Evolutionary conservation across 108 stramenopile species (phyloP), one percentile per base, ranked within the genome.

Genomic region (Conticribra weissflogii): DNA sequence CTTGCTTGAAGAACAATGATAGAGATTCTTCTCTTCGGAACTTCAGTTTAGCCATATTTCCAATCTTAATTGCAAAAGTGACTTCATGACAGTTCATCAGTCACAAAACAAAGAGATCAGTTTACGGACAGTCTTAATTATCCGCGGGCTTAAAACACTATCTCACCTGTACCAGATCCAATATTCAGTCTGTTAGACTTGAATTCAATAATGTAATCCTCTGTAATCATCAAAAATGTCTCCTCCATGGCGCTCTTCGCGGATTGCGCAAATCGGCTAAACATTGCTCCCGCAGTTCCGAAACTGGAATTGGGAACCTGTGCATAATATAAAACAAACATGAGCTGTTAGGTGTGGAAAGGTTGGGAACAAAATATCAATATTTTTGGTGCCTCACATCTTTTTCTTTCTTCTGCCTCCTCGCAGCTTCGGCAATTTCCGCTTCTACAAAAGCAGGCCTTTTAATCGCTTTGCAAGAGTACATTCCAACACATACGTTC

Each of bases 141-240:
- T n/a, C n/a, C n/a, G n/a, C n/a, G n/a, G n/a, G n/a, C n/a, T n/a
- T n/a, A n/a, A n/a, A n/a, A n/a, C 31, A 16, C 21, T 21, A 36
- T 34, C 76, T 31, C 52, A 78, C 72, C 76, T 71, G 73, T 87
- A 9, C 88, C 91, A 15, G 88, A 86, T 25, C 88, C 86, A 68
- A 92, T 63, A 55, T 84, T 88, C 45, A 95, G 53, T 54, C 86
- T 91, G 66, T 83, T 90, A 18, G 90, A 81, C 56, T 76, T 83
- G 71, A 93, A 74, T 73, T 96, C 95, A 36, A 96, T 78, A 61
- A 96, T 86, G 63, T 87, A 85, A 17, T 86, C 79, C 45, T 93
- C 89, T 1, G 91, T 96, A 45, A 96, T 84, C 89, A 91, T 92
- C 51, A 96, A 68, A 74, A 91, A 96, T 8, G 95, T 88, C 71